These are phyloP conservation scores for Massariosphaeria phaeospora DNA, from an alignment of 495 filamentous ascomycete species.

Conservation along the genomic window DNA sequence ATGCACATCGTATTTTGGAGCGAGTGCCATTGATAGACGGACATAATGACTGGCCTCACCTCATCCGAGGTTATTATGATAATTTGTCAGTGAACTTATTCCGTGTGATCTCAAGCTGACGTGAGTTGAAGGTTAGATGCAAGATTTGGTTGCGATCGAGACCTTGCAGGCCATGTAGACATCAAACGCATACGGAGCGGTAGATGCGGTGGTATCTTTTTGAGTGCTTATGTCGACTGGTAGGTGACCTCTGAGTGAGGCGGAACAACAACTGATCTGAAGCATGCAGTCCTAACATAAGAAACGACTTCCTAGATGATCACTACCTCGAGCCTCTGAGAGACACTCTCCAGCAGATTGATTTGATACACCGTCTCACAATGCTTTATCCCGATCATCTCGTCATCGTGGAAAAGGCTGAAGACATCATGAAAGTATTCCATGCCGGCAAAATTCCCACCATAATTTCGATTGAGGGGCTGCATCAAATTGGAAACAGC, in stretches of 20 bases:
- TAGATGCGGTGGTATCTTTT: slow-evolving; percentile 11
- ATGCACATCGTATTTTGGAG: too few relatives aligned
- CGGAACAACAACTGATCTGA: not conserved
- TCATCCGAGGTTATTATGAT: slow-evolving; percentile 12
- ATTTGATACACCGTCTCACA: slow-evolving; percentile 37
- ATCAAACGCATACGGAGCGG: slow-evolving; percentile 1
- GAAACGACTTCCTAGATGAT: slow-evolving; percentile 15
- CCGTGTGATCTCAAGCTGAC: too few relatives aligned
- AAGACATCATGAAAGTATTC: slow-evolving; percentile 19
- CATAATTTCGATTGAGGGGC: slow-evolving; percentile 23
- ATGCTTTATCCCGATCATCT: slow-evolving; percentile 29
- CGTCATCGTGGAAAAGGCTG: slow-evolving; percentile 15
- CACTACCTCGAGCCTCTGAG: slow-evolving; percentile 20
- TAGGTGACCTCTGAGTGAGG: too few relatives aligned
- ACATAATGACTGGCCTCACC: slow-evolving; percentile 18
- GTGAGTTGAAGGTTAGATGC: not conserved
- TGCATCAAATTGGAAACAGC: slow-evolving; percentile 35
- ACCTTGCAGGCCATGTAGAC: slow-evolving; percentile 4
- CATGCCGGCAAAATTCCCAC: slow-evolving; percentile 19
- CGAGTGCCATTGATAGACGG: too few relatives aligned
- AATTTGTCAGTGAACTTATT: too few relatives aligned
- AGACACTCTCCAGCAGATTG: slow-evolving; percentile 42
- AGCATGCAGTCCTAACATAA: not conserved
- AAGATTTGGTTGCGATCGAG: not conserved
- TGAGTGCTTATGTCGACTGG: slow-evolving; percentile 26